Base-by-base conservation (phyloP, 2,329 filamentous ascomycete species). In the Curvularia lunata region DNA sequence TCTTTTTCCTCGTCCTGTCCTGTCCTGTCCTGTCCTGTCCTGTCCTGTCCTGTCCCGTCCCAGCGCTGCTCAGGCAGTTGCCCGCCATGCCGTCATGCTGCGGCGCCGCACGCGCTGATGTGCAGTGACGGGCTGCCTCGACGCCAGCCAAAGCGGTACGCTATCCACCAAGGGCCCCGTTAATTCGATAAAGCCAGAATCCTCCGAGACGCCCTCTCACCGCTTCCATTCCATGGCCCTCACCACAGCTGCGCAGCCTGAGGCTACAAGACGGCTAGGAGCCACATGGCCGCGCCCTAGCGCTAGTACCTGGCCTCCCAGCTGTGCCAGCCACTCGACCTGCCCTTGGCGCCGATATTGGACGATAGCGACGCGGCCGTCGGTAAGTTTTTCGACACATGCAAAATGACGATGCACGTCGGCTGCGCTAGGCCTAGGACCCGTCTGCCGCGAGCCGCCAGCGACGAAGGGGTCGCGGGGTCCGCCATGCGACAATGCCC, bases 401-500 rank as follows among this genome's bases (percentile, higher is more conserved):
- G 58, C 53, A 62, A 28, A 53, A 61, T 46, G 48, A 62, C 46
- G 50, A 59, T 58, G 48, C 55, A 59, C 49, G 50, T 64, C 64
- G 62, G 64, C 56, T 56, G 47, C 67, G 59, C 67, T 70, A 68
- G 59, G 46, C 52, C 38, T 55, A 60, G 57, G 56, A 56, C 56
- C 67, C 67, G 67, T 49, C 34, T 62, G 59, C 67, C 65, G 67
- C 65, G 52, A 63, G 58, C 62, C 66, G 62, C 65, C 45, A 25
- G 23, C 43, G 58, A 54, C 56, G 43, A 61, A 59, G 59, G 50
- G 57, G 56, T 56, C 59, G 61, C 54, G 62, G 58, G 54, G 52
- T 48, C 45, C 45, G 32, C 30, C 30, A 55, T 42, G 45, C 18
- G 32, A 25, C n/a, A 23, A 21, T 2, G 47, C n/a, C 21, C 40